Evolutionary conservation across 805 yeast genomes (phyloP).

Genomic region (Yamadazyma phyllophila): DNA sequence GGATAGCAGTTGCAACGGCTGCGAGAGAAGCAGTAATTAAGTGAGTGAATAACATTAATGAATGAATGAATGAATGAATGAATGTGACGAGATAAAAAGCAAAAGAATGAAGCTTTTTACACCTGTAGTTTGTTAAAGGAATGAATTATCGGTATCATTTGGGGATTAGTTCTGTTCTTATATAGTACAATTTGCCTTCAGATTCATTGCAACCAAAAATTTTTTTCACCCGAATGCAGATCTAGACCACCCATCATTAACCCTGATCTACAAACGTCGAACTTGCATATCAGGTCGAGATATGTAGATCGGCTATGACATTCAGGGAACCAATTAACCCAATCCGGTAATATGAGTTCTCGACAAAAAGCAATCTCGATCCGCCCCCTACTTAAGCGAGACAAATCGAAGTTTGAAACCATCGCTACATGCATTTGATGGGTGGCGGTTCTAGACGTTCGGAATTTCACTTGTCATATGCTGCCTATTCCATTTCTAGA

Average conservation of each 20-base stretch:
- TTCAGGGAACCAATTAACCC: slow-evolving; percentile 1
- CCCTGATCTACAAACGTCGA: slow-evolving; percentile 1
- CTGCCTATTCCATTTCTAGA: neutral
- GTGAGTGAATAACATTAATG: slow-evolving; percentile 12
- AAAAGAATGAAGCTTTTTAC: slow-evolving; percentile 1
- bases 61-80: neutral
- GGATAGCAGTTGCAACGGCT: slow-evolving; percentile 22
- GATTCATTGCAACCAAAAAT: too few species aligned
- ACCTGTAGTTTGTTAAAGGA: neutral
- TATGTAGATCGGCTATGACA: neutral
- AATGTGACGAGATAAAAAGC: neutral
- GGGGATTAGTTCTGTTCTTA: too few species aligned
- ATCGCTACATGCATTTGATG: neutral
- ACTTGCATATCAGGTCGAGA: neutral
- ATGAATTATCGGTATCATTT: neutral
- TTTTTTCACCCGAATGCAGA: neutral
- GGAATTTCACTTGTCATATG: neutral
- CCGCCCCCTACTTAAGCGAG: neutral
- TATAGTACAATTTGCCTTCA: too few species aligned
- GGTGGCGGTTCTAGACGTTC: neutral
- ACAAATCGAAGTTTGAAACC: neutral
- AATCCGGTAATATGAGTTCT: slow-evolving; percentile 1
- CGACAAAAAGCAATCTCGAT: slow-evolving; percentile 1
- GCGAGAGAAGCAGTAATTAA: slow-evolving; percentile 16
- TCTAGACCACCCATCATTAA: slow-evolving; percentile 1